Evolutionary conservation across 2,329 filamentous ascomycete species (phyloP), one percentile per base, ranked within the genome.

Genomic region (Cercospora sp.): DNA sequence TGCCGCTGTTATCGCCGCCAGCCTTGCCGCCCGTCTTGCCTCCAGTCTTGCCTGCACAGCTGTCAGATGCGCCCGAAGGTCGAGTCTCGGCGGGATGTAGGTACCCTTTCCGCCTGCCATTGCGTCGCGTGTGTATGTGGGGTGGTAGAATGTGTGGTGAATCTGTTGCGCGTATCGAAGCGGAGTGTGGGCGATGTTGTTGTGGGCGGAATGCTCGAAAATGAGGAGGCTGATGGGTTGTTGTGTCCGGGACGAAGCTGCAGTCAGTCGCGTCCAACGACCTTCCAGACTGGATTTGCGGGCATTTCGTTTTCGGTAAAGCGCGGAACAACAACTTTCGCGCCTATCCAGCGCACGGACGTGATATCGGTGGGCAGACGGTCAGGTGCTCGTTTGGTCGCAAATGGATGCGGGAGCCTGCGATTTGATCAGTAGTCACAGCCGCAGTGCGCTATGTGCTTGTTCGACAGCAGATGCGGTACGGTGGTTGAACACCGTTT

Each of bases 51-150:
- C 83, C 83, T 85, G 74, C 70, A 61, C 58, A 72, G 55, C 65
- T 70, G 77, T 80, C 71, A 79, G 76, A 74, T 69, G 66, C 67
- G 69, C 69, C 69, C 53, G 45, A 69, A 63, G 21, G 66, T 68
- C 59, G 69, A 61, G 57, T 49, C 28, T 65, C 53, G 55, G 65
- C 64, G 63, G 59, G 70, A 73, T 69, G 71, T 70, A 92, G 86
- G 93, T 96, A 87, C 94, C 94, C 87, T 97, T 97, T 85, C 93
- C 93, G 80, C 94, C 94, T 79, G 93, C 85, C 89, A 90, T 91
- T 74, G 71, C 67, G 71, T 63, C 21, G 66, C 67, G 68, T 49
- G 43, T 58, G 57, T 59, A 21, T 16, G 67, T 28, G 21, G 55
- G 24, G 34, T 59, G 30, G 30, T 63, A 53, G 10, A 30, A 34